Base-by-base conservation (phyloP, 768 basidiomycete species). In the Boletus reticuloceps region DNA sequence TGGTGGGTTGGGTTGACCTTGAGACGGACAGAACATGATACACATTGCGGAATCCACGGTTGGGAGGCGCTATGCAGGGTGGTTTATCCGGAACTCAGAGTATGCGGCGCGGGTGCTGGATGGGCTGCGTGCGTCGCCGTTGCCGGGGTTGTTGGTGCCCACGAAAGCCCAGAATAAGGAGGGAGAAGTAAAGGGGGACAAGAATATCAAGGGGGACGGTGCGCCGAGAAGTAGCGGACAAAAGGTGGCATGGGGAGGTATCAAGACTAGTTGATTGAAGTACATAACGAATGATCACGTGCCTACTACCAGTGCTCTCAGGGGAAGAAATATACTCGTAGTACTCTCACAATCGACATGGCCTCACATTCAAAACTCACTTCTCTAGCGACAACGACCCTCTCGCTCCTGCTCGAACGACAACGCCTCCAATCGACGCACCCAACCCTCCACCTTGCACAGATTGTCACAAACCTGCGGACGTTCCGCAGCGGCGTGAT, bases 1-100 rank as follows among this genome's bases (percentile, higher is more conserved):
- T 6, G 29, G 19, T 36, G 43, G 41, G 13, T 14, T 19, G 47
- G 49, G 22, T 27, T 56, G 47, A 54, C 29, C 12, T 34, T 25
- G 17, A 29, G 27, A 29, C 39, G 37, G 38, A 22, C 62, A 98
- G 95, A 92, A 94, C 69, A 95, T 95, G 89, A 89, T 98, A 9
- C 91, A 96, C 63, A 94, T 98, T 59, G 88, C 91, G 4, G 95
- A 98, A 71, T 94, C 93, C 20, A 97, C 93, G 0, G 86, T 96
- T 19, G 94, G 94, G 16, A 77, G 96, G 44, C 85, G 94, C 47
- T 98, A 93, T 71, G 96, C 94, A 3, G 92, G 94, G 38, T 97
- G 94, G 91, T 98, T 98, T 75, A 95, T 98, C 74, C 88, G 94
- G 62, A 93, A 95, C 72, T 91, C 93, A 6, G 94, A 97, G 71